A percentile compares a stretch with the other conserved stretches of the same genome.
phyloP scores from a whole-genome alignment of 345 rosid species.

The Populus deltoides region DNA sequence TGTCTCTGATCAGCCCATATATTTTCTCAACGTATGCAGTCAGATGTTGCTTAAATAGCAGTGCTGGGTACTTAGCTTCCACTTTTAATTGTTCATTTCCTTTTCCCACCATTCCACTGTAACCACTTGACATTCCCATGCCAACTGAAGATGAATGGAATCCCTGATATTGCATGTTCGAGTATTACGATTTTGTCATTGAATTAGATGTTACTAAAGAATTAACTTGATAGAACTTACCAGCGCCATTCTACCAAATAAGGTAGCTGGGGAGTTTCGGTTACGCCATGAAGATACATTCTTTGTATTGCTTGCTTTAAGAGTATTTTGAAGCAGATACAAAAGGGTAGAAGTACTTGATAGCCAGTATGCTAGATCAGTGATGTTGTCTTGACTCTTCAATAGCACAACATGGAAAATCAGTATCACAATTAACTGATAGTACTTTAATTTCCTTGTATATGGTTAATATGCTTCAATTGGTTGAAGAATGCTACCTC shows the following conservation, averaged over 20 bases:
- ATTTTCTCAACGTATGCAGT: conserved; percentile 69
- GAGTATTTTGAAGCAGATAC: conserved; percentile 56
- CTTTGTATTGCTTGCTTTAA: conserved; percentile 49
- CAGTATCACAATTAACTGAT: neutral
- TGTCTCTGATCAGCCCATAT: conserved; percentile 62
- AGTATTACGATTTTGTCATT: conserved; percentile 4
- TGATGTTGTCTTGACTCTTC: conserved; percentile 46
- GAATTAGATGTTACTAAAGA: conserved; percentile 1
- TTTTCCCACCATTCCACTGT: conserved; percentile 54
- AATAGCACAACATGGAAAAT: conserved; percentile 7
- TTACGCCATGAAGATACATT: conserved; percentile 38
- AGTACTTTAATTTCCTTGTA: neutral
- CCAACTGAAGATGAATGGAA: conserved; percentile 42
- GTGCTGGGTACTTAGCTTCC: conserved; percentile 71
- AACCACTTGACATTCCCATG: conserved; percentile 51
- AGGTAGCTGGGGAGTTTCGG: conserved; percentile 36
- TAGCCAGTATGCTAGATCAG: conserved; percentile 60
- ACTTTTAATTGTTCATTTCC: conserved; percentile 44
- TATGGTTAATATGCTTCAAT: neutral
- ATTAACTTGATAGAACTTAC: conserved; percentile 35
- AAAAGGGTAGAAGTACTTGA: conserved; percentile 60
- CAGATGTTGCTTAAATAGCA: conserved; percentile 69
- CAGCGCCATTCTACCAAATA: conserved; percentile 48
- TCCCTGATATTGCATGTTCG: conserved; percentile 34
- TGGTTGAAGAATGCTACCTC: conserved; percentile 36